Conservation (phyloP, 148 eudicot species). For the Vaccinium myrtillus region DNA sequence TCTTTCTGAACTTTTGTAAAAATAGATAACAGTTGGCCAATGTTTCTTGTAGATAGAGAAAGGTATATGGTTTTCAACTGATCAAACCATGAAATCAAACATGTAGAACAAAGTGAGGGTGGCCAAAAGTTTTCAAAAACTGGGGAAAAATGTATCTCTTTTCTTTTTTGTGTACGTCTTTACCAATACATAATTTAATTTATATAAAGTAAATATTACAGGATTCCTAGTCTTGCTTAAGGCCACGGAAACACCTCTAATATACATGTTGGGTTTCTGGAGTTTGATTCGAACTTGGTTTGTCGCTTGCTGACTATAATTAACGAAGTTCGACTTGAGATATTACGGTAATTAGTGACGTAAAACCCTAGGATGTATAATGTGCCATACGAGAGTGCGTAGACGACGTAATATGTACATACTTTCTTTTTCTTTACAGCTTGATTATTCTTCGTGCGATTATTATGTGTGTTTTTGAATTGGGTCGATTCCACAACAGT, state of each 20-base stretch:
- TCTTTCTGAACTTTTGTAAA: background rate
- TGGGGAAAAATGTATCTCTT: slow-evolving; percentile 1
- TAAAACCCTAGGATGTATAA: no score
- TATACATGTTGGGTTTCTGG: background rate
- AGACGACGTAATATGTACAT: no score
- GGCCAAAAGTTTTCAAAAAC: background rate
- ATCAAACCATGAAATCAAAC: slow-evolving; percentile 8
- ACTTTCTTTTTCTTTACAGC: no score
- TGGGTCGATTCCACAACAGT: no score
- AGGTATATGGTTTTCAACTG: slow-evolving; percentile 4
- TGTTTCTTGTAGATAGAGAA: slow-evolving; percentile 12
- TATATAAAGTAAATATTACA: background rate
- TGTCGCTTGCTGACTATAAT: background rate
- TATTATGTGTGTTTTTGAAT: no score
- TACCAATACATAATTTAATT: background rate
- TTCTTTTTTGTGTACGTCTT: background rate
- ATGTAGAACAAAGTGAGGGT: slow-evolving; percentile 3
- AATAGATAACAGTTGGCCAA: background rate
- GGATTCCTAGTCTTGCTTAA: background rate
- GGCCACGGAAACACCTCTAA: background rate
- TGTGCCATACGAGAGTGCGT: no score
- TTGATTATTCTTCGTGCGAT: no score
- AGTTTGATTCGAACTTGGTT: no score
- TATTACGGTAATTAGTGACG: no score
- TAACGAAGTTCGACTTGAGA: background rate